These are phyloP conservation scores for Chlamydomonas sp. DNA, from an alignment of 139 green algal genomes.

Conservation along the genomic window DNA sequence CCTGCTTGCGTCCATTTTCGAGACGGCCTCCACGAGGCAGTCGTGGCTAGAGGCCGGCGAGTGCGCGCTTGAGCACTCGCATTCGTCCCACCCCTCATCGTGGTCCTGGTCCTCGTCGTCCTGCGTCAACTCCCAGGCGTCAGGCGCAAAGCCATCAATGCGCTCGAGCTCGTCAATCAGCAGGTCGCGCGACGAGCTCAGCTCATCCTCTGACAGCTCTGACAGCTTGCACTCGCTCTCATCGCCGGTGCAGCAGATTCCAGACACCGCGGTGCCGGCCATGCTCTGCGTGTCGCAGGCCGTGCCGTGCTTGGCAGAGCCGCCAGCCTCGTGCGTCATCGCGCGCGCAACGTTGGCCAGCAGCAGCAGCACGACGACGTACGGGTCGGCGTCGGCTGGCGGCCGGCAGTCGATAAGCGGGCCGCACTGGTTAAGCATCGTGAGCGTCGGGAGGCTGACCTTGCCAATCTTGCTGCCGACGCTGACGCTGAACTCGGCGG, in stretches of 20 bases:
- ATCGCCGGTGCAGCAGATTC: neutral
- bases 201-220: slow-evolving; percentile 8
- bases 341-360: slow-evolving; percentile 20
- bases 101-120: neutral
- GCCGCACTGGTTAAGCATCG: slow-evolving; percentile 36
- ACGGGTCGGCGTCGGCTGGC: slow-evolving; percentile 66
- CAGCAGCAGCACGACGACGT: slow-evolving; percentile 67
- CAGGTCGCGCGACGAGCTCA: slow-evolving; percentile 27
- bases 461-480: slow-evolving; percentile 45
- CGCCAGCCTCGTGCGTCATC: no score
- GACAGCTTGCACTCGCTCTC: neutral
- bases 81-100: slow-evolving; percentile 5
- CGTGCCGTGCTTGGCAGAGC: no score
- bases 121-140: neutral
- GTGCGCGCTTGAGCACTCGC: slow-evolving; percentile 1
- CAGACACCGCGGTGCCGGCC: neutral
- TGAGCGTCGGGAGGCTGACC: slow-evolving; percentile 50
- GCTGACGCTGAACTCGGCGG: slow-evolving; percentile 44
- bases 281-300: neutral
- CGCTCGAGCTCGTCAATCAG: slow-evolving; percentile 33
- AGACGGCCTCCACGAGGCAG: no score
- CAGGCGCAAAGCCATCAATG: slow-evolving; percentile 23
- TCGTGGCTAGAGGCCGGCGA: no score
- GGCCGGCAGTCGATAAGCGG: slow-evolving; percentile 70
- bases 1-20: no score